A percentile compares a stretch with the other conserved stretches of the same genome.
Conservation (phyloP, 495 filamentous ascomycete species). For the Hypoxylon trugodes region DNA sequence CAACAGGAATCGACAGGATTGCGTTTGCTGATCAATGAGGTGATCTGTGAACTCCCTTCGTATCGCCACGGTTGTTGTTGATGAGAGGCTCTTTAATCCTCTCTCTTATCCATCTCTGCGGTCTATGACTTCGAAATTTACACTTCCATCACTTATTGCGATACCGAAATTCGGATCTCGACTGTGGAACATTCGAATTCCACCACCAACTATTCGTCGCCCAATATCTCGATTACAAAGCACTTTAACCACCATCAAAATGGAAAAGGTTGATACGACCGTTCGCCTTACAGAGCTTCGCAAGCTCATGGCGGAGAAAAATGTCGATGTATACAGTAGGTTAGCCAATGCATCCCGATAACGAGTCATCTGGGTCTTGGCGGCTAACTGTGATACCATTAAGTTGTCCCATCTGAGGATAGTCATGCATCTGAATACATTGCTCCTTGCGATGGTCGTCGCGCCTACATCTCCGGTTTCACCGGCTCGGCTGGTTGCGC, state of each 20-base stretch:
- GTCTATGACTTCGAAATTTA: conserved; percentile 27
- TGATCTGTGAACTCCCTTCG: neutral
- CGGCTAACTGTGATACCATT: conserved; percentile 26
- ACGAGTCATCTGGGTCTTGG: conserved; percentile 1
- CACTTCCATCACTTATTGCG: conserved; percentile 8
- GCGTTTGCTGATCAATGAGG: neutral
- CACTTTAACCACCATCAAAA: conserved; percentile 59
- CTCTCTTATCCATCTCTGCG: conserved; percentile 15
- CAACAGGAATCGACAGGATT: neutral
- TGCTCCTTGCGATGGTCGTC: conserved; percentile 88
- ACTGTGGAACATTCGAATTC: conserved; percentile 12
- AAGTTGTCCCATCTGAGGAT: conserved; percentile 97
- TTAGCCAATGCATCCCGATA: conserved; percentile 32
- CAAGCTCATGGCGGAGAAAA: conserved; percentile 85
- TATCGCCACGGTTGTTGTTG: conserved; percentile 15
- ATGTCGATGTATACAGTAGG: conserved; percentile 95
- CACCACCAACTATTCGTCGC: neutral
- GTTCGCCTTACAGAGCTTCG: conserved; percentile 79
- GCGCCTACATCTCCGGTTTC: conserved; percentile 94
- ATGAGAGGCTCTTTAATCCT: too few species aligned
- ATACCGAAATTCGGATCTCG: conserved; percentile 20
- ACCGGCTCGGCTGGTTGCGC: conserved; percentile 95
- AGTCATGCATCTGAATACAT: conserved; percentile 98
- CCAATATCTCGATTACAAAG: conserved; percentile 30
- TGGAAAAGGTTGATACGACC: conserved; percentile 86